Conservation (phyloP, 2,329 filamentous ascomycete genomes). For the Xylariales sp. region DNA sequence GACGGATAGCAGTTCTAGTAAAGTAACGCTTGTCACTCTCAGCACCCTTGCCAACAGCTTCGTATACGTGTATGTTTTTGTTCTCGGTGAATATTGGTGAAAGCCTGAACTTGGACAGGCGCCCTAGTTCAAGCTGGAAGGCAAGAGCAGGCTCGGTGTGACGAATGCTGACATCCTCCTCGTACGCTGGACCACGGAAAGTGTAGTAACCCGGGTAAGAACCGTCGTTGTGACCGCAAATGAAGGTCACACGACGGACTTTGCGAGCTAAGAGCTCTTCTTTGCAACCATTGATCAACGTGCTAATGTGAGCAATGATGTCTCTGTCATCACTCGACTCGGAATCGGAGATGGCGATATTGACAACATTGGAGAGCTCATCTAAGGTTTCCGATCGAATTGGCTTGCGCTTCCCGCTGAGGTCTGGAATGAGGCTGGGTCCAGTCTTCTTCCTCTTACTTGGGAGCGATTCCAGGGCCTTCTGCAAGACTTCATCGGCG, state of each 20-base stretch:
- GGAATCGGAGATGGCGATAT: conserved; percentile 84
- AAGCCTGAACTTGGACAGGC: conserved; percentile 95
- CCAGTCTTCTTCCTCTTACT: conserved; percentile 50
- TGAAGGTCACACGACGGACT: conserved; percentile 89
- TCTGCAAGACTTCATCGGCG: conserved; percentile 77
- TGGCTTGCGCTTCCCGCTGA: conserved; percentile 67
- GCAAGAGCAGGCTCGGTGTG: conserved; percentile 94
- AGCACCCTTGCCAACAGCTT: conserved; percentile 89
- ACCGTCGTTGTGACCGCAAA: conserved; percentile 90
- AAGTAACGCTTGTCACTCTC: conserved; percentile 99
- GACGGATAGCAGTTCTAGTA: conserved; percentile 89
- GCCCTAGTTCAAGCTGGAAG: conserved; percentile 95
- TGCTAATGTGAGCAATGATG: conserved; percentile 68
- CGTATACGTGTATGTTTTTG: conserved; percentile 98
- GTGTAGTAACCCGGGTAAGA: conserved; percentile 97
- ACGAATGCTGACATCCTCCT: conserved; percentile 92
- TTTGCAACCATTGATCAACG: conserved; percentile 75
- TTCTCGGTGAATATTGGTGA: conserved; percentile 99
- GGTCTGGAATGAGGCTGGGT: conserved; percentile 67
- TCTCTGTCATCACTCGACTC: conserved; percentile 81
- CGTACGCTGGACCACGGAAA: conserved; percentile 87
- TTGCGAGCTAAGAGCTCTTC: conserved; percentile 75
- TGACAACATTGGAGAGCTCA: conserved; percentile 87
- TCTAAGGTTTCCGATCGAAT: conserved; percentile 56
- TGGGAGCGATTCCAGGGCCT: conserved; percentile 81